Evolutionary conservation across 2,329 filamentous ascomycete species (phyloP).

Genomic region (Penicillium hesseltinei): DNA sequence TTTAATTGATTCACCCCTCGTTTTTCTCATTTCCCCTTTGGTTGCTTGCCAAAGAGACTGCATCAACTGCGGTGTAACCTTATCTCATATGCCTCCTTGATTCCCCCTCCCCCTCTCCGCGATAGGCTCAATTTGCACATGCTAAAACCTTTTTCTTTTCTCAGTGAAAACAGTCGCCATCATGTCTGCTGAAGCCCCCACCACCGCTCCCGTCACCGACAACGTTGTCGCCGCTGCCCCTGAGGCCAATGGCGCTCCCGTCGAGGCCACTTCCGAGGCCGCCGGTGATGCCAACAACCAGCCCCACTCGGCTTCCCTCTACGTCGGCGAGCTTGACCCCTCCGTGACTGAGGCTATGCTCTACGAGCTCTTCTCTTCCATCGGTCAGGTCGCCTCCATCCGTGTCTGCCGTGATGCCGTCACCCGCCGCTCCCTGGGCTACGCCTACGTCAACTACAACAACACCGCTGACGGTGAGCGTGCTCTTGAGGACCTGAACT

Average conservation of each 20-base stretch:
- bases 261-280: slow-evolving; percentile 58
- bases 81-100: slow-evolving; percentile 7
- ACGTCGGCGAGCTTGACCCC: slow-evolving; percentile 96
- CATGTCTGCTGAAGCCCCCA: slow-evolving; percentile 77
- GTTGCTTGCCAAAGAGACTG: slow-evolving; percentile 10
- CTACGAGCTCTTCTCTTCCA: slow-evolving; percentile 99
- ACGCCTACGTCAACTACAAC: slow-evolving; percentile 99
- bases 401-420: slow-evolving; percentile 99
- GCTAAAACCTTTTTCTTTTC: slow-evolving; percentile 15
- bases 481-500: slow-evolving; percentile 98
- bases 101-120: slow-evolving; percentile 8
- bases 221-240: slow-evolving; percentile 59
- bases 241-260: slow-evolving; percentile 53
- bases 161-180: slow-evolving; percentile 67
- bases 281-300: slow-evolving; percentile 63
- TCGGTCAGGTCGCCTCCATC: slow-evolving; percentile 97
- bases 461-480: slow-evolving; percentile 94
- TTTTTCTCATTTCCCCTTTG: slow-evolving; percentile 3
- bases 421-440: slow-evolving; percentile 95
- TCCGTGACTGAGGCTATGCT: slow-evolving; percentile 99
- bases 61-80: slow-evolving; percentile 18
- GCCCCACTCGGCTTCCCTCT: slow-evolving; percentile 94
- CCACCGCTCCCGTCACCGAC: slow-evolving; percentile 67
- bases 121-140: slow-evolving; percentile 4
- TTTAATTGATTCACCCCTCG: slow-evolving; percentile 8